Evolutionary conservation across 352 stramenopile species (phyloP), one percentile per base, ranked within the genome.

Genomic region (Phytophthora fragariae): DNA sequence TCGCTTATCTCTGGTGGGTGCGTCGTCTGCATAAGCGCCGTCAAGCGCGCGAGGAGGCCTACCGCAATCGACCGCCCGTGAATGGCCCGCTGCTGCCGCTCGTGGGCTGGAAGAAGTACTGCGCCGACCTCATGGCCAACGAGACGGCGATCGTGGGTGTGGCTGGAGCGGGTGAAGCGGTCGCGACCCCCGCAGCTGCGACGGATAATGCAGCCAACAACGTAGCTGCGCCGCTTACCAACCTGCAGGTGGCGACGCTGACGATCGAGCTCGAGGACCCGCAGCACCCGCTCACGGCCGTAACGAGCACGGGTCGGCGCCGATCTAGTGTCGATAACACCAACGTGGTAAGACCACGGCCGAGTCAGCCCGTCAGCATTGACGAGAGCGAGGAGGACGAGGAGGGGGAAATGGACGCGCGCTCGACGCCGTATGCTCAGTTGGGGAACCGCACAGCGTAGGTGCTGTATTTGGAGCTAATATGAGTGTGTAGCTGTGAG

Each of bases 101-200:
- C 4, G 73, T 80, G 27, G 76, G 68, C 49, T 83, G 76, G 76
- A 80, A 80, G 41, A 75, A 71, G 55, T 65, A 76, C 24, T 54
- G 72, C 2, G 72, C 63, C 1, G 72, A 79, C 29, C 53, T 71
- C 10, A 70, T 76, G 50, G 58, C 67, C 62, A 77, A 76, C 17
- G 62, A 82, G 64, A 62, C 58, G 56, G 46, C 73, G 55, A 47
- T 72, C 10, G 41, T 57, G 3, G 63, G 49, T 4, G 15, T 29
- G 10, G 39, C 19, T 0, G 37, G 41, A 15, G 62, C 33, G 21
- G 61, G 62, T 2, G 44, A 62, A 3, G 54, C 47, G 35, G 39
- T 62, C 14, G 39, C 58, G 35, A 65, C 58, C 8, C 41, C 62
- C 7, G 56, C 17, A 9, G 55, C 61, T 55, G 62, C 15, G 54